phyloP scores from a whole-genome alignment of 768 basidiomycete species.

The Collybia nuda region DNA sequence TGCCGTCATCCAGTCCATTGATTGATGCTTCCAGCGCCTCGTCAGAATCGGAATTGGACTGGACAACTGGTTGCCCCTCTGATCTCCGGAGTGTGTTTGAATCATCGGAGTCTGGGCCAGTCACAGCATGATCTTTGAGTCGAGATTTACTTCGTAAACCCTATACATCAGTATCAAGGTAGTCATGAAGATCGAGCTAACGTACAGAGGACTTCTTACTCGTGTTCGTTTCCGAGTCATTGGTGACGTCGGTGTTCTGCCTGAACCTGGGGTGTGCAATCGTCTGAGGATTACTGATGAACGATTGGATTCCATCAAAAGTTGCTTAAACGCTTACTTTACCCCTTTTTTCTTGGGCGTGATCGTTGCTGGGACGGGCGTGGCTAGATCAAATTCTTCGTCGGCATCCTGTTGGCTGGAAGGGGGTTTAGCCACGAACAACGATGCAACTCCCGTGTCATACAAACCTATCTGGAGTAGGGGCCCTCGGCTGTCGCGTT shows the following conservation, averaged over 20 bases:
- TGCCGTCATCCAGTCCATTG: no score
- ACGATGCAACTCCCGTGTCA: slow-evolving; percentile 8
- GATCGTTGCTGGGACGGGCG: slow-evolving; percentile 10
- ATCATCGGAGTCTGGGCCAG: no score
- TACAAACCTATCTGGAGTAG: slow-evolving; percentile 1
- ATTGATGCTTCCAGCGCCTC: no score
- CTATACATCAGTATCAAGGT: no score
- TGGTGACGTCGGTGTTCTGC: slow-evolving; percentile 20
- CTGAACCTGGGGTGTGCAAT: slow-evolving; percentile 22
- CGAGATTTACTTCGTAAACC: no score
- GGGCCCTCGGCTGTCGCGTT: slow-evolving; percentile 1
- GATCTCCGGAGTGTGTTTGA: no score
- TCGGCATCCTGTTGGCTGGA: slow-evolving; percentile 14
- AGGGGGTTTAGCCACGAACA: slow-evolving; percentile 1
- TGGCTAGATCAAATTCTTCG: slow-evolving; percentile 13
- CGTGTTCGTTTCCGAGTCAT: slow-evolving; percentile 25
- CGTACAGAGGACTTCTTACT: slow-evolving; percentile 24
- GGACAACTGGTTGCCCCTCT: no score
- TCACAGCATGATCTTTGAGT: no score
- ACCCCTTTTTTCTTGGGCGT: slow-evolving; percentile 32
- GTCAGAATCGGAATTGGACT: no score
- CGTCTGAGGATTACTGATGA: slow-evolving; percentile 15
- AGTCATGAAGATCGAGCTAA: not conserved
- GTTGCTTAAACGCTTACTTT: slow-evolving; percentile 19
- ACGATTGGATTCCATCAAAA: no score